Conservation (phyloP, 179 eudicot genomes). For the Kewa caespitosa region DNA sequence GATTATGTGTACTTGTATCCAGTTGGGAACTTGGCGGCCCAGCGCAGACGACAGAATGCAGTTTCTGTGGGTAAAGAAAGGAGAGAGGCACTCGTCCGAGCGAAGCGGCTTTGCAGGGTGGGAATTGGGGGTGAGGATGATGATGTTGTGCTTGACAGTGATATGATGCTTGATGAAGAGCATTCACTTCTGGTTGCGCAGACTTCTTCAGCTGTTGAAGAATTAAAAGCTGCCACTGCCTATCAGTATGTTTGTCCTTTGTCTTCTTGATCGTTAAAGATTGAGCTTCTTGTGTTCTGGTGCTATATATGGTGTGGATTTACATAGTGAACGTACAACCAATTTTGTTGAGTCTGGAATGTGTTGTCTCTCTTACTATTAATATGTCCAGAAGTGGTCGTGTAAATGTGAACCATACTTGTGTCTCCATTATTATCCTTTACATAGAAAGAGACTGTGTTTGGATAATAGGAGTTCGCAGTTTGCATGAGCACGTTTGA, state of each 20-base stretch:
- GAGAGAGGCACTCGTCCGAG: slow-evolving; percentile 81
- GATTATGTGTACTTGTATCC: slow-evolving; percentile 10
- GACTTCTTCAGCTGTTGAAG: slow-evolving; percentile 76
- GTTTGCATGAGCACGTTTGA: too few species aligned
- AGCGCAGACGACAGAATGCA: slow-evolving; percentile 74
- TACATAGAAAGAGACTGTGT: too few species aligned
- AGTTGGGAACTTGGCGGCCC: slow-evolving; percentile 85
- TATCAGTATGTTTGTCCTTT: slow-evolving; percentile 53
- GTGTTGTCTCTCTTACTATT: too few species aligned
- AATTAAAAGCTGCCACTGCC: slow-evolving; percentile 54
- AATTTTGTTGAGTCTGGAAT: too few species aligned
- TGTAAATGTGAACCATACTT: too few species aligned
- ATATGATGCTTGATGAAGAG: slow-evolving; percentile 80
- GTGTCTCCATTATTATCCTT: too few species aligned
- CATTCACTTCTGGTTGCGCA: slow-evolving; percentile 72
- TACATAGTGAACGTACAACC: background rate
- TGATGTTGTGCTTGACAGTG: slow-evolving; percentile 41
- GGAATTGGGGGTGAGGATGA: slow-evolving; percentile 53
- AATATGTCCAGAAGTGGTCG: too few species aligned
- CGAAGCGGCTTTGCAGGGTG: slow-evolving; percentile 84
- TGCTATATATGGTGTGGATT: slow-evolving; percentile 1
- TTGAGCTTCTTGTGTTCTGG: background rate
- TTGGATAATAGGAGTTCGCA: too few species aligned
- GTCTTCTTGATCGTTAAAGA: background rate
- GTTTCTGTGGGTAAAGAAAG: slow-evolving; percentile 81